These are phyloP conservation scores for Dendrobium nobile DNA, from an alignment of 106 monocot genomes.

Conservation along the genomic window DNA sequence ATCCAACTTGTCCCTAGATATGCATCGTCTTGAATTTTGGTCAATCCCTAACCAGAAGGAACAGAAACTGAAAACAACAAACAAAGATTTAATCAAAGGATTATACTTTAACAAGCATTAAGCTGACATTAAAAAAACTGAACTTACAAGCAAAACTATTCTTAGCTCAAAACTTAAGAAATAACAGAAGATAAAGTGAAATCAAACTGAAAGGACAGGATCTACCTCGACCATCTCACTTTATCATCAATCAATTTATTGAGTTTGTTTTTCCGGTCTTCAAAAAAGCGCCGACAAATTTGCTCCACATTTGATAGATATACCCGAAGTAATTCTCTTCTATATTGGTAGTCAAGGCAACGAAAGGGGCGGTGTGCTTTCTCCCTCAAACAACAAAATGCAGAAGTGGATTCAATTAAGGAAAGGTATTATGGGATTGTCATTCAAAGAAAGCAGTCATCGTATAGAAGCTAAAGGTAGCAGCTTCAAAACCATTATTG, in stretches of 20 bases:
- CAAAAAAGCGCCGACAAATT: slow-evolving; percentile 75
- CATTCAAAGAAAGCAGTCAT: slow-evolving; percentile 1
- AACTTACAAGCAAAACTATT: not conserved
- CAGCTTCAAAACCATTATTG: not conserved
- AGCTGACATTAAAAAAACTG: not conserved
- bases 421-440: not conserved
- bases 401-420: not conserved
- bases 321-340: slow-evolving; percentile 82
- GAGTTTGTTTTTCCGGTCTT: slow-evolving; percentile 73
- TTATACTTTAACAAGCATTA: not conserved
- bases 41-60: slow-evolving; percentile 77
- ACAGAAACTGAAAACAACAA: slow-evolving; percentile 51
- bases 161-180: not conserved
- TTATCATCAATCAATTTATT: slow-evolving; percentile 72
- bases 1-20: slow-evolving; percentile 75
- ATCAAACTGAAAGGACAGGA: not conserved
- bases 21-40: slow-evolving; percentile 35
- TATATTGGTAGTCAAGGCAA: slow-evolving; percentile 82
- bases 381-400: slow-evolving; percentile 57
- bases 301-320: slow-evolving; percentile 87
- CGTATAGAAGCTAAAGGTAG: not conserved
- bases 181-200: not conserved
- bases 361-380: slow-evolving; percentile 82
- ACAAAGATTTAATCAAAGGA: not conserved
- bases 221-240: slow-evolving; percentile 77